Percentiles rank a stretch among this genome's conserved stretches.
phyloP scores from a whole-genome alignment of 2,329 filamentous ascomycete genomes.

The Phoma sp. region DNA sequence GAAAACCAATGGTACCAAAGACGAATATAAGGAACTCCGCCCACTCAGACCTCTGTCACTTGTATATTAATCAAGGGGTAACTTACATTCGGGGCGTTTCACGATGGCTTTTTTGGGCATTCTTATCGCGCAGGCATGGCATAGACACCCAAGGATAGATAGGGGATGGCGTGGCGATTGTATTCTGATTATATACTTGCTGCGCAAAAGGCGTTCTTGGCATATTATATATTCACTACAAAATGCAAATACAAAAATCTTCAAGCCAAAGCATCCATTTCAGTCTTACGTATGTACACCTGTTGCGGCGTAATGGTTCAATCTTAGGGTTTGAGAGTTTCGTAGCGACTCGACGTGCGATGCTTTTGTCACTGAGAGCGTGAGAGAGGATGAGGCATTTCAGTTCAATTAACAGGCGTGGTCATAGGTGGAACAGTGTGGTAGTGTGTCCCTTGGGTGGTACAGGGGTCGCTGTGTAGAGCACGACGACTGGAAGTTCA shows the following conservation, averaged over 20 bases:
- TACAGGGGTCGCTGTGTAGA: too few species aligned
- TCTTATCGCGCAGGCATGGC: conserved; percentile 1
- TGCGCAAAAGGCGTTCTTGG: not conserved
- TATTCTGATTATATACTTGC: not conserved
- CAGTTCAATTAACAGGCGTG: not conserved
- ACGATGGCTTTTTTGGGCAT: conserved; percentile 5
- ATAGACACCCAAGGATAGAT: conserved; percentile 13
- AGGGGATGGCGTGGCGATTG: not conserved
- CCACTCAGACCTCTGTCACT: not conserved
- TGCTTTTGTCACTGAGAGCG: not conserved
- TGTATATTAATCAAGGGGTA: conserved; percentile 1
- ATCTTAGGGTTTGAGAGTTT: too few species aligned
- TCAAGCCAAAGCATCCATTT: too few species aligned
- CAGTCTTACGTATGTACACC: too few species aligned
- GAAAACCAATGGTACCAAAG: too few species aligned
- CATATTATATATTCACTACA: not conserved
- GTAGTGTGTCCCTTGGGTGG: not conserved
- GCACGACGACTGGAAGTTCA: too few species aligned
- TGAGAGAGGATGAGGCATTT: not conserved
- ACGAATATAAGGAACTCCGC: too few species aligned
- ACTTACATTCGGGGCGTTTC: not conserved
- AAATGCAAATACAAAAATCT: not conserved
- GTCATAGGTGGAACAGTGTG: not conserved
- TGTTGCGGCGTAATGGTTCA: not conserved
- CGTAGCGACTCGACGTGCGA: too few species aligned